Evolutionary conservation across 176 grass and related monocot genomes (phyloP), one percentile per base, ranked within the genome.

Genomic region (Eragrostis curvula): DNA sequence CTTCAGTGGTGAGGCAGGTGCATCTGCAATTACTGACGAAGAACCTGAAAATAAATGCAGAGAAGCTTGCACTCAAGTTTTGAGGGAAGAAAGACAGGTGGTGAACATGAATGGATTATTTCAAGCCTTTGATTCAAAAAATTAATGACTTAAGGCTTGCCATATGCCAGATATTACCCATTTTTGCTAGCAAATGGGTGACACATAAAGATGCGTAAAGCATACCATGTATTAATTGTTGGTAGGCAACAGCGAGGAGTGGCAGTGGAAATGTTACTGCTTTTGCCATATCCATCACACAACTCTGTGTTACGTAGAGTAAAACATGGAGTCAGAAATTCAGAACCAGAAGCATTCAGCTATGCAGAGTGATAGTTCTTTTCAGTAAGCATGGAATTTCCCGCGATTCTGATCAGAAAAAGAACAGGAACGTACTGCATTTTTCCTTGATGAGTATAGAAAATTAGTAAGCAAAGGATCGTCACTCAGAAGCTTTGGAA

Each of bases 161-260:
- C 27, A 72, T 32, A 47, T n/a, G 9, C 23, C 23, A 60, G 57
- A 27, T 59, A 60, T 55, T 80, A 70, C 13, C 40, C 28, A 63
- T 59, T 87, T 51, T 42, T 30, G 23, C 17, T 23, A 51, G 32
- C 11, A 71, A 58, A 67, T 79, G 25, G 66, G 8, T 60, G 36
- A 80, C 16, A 73, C 67, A 30, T 59, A 71, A 68, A 63, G 68
- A 65, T 71, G 24, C 11, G 83, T 90, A 74, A 53, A 25, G 21
- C 70, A 47, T 94, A 98, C 92, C 95, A 62, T 98, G 87, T 95
- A 98, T 76, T 71, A 94, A 79, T 56, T 94, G 90, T 70, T 93
- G 95, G 74, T 95, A 91, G 21, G 95, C 73, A 78, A 89, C 86
- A 78, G 86, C 69, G 29, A 93, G 74, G 77, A 98, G 86, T 69